Conservation (phyloP, 2,329 filamentous ascomycete species). For the Botrytis deweyae region DNA sequence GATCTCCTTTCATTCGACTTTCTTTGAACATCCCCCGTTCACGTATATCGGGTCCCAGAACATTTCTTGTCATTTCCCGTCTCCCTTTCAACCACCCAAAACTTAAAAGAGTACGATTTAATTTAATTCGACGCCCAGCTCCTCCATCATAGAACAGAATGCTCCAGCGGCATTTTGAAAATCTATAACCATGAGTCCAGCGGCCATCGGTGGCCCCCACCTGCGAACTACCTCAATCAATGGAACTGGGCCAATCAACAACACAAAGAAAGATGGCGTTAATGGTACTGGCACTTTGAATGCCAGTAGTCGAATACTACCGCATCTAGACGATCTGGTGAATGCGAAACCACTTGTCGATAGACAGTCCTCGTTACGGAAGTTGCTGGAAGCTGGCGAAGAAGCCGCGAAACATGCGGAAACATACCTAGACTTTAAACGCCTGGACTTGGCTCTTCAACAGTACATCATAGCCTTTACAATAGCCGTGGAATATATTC, state of each 20-base stretch:
- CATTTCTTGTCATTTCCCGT: neutral
- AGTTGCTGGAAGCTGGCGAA: conserved; percentile 54
- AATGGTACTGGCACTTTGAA: conserved; percentile 29
- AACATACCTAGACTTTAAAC: conserved; percentile 60
- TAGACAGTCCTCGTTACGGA: conserved; percentile 49
- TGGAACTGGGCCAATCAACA: conserved; percentile 31
- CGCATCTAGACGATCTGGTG: conserved; percentile 47
- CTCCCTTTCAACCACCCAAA: conserved; percentile 5
- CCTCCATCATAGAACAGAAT: conserved; percentile 26
- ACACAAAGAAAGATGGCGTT: conserved; percentile 17
- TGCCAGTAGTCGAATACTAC: conserved; percentile 37
- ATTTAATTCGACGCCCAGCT: neutral
- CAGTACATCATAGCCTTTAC: conserved; percentile 83
- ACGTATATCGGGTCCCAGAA: conserved; percentile 2
- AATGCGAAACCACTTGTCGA: conserved; percentile 38
- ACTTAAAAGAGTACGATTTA: conserved; percentile 5
- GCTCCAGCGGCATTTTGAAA: conserved; percentile 22
- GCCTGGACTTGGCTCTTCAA: conserved; percentile 73
- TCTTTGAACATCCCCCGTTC: conserved; percentile 15
- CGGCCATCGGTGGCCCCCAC: conserved; percentile 31
- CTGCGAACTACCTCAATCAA: conserved; percentile 32
- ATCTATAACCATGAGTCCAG: conserved; percentile 37
- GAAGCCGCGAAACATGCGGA: conserved; percentile 58
- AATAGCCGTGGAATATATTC: conserved; percentile 74
- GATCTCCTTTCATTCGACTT: conserved; percentile 10